Evolutionary conservation across 805 yeast genomes (phyloP), one percentile per base, ranked within the genome.

Genomic region (Candida gorgasii): DNA sequence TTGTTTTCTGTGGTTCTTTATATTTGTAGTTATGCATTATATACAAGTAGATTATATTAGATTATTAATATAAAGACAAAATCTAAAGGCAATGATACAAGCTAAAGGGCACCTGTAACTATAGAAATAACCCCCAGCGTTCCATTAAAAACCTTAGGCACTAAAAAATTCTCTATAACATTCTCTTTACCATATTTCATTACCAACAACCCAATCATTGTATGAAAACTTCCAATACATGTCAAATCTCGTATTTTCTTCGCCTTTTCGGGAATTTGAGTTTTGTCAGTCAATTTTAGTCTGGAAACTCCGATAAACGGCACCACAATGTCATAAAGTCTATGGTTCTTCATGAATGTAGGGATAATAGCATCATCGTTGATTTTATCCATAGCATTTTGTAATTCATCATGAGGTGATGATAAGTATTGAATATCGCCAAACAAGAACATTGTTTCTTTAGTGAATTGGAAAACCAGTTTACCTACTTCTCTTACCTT

Each of bases 1-100:
- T 93, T 53, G 98, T 93, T 0, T 93, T 93, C 65, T 93, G 98
- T 61, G 97, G 98, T 3, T 86, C 96, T 44, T 76, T 93, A 46
- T 93, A 93, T 59, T 69, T 92, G 51, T 90, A 73, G 44, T 19
- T n/a, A 15, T 19, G 13, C 12, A 12, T 9, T 37, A 19, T 6
- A 24, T 4, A 24, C 12, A 13, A 7, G 28, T n/a, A n/a, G n/a
- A n/a, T n/a, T n/a, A n/a, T n/a, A n/a, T n/a, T n/a, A n/a, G n/a
- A n/a, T n/a, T n/a, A n/a, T n/a, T n/a, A n/a, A 44, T 15, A 8
- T 33, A 14, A 7, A 24, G 8, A 24, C 28, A 24, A 11, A 11
- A 24, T 24, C n/a, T 11, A 24, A 13, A 24, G 28, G 9, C 29
- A 16, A n/a, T n/a, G 8, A 24, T 13, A 24, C 5, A 11, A 24